Conservation (phyloP, 257 asterid genomes). For the Orobanche coerulescens region DNA sequence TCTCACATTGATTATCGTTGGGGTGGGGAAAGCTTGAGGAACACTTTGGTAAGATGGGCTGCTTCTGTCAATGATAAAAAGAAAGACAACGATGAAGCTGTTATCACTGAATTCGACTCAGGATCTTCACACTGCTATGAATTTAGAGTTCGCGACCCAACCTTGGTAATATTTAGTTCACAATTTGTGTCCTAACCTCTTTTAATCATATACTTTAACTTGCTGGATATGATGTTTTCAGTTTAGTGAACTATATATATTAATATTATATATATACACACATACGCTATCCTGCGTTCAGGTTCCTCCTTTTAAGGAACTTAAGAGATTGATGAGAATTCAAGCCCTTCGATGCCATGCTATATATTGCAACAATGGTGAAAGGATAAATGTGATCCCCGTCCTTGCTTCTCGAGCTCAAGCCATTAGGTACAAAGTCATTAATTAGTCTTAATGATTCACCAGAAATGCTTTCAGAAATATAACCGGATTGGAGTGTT, state of each 20-base stretch:
- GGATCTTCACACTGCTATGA: constrained; percentile 54
- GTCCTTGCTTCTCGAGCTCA: constrained; percentile 76
- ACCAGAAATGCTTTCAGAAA: background rate
- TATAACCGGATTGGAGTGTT: too few relatives aligned
- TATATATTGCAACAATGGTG: constrained; percentile 47
- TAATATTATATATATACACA: background rate
- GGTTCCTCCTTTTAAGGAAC: constrained; percentile 62
- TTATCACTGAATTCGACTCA: constrained; percentile 43
- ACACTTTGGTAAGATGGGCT: constrained; percentile 54
- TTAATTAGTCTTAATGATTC: background rate
- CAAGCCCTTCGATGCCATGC: constrained; percentile 66
- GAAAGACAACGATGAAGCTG: constrained; percentile 31
- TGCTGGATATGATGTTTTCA: background rate
- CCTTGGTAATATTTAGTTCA: constrained; percentile 34
- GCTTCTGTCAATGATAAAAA: constrained; percentile 44
- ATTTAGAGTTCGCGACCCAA: constrained; percentile 40
- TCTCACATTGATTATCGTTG: constrained; percentile 66
- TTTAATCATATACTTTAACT: too few relatives aligned
- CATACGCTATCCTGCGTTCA: constrained; percentile 17
- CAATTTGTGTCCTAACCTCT: background rate
- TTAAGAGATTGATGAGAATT: constrained; percentile 55
- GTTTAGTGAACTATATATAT: background rate
- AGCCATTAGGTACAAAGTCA: constrained; percentile 50
- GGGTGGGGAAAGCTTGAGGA: constrained; percentile 71
- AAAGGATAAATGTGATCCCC: constrained; percentile 54